Conservation (phyloP, 768 basidiomycete genomes). For the Tephrocybe rancida region DNA sequence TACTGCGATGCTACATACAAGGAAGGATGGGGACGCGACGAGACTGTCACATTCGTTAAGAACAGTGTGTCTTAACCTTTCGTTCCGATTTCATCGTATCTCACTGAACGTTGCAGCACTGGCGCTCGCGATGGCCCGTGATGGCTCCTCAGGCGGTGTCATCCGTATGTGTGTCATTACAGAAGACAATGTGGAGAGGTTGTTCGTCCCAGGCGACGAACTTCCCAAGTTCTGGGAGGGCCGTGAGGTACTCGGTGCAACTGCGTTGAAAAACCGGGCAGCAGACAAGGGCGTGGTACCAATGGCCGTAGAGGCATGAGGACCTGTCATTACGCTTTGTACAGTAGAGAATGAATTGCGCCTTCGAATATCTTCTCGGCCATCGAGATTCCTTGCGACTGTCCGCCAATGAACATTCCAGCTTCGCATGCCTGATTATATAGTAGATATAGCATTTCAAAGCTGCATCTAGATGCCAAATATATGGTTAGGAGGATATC, state of each 20-base stretch:
- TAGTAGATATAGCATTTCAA: too few species aligned
- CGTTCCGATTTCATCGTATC: background rate
- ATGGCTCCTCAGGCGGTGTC: constrained; percentile 96
- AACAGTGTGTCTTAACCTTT: constrained; percentile 71
- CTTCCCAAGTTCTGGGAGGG: constrained; percentile 92
- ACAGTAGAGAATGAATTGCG: constrained; percentile 10
- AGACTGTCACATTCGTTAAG: constrained; percentile 93
- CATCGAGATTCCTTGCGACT: too few species aligned
- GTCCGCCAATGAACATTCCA: too few species aligned
- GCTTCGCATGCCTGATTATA: too few species aligned
- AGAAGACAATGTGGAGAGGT: constrained; percentile 85
- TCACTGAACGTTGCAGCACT: constrained; percentile 58
- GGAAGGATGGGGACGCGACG: constrained; percentile 88
- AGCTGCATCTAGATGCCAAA: background rate
- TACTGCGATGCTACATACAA: constrained; percentile 98
- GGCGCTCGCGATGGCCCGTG: constrained; percentile 93
- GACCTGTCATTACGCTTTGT: constrained; percentile 5
- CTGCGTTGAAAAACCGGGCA: constrained; percentile 30
- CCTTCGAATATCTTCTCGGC: background rate
- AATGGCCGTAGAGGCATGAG: constrained; percentile 50
- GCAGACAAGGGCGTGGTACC: constrained; percentile 39
- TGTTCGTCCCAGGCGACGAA: constrained; percentile 91
- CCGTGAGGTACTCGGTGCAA: constrained; percentile 61
- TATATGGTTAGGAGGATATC: constrained; percentile 4
- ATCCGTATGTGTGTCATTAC: constrained; percentile 98